Percentiles rank a stretch among this genome's conserved stretches.
These are phyloP conservation scores for Nakazawaea laoshanensis DNA, from an alignment of 805 yeast species.

Conservation along the genomic window DNA sequence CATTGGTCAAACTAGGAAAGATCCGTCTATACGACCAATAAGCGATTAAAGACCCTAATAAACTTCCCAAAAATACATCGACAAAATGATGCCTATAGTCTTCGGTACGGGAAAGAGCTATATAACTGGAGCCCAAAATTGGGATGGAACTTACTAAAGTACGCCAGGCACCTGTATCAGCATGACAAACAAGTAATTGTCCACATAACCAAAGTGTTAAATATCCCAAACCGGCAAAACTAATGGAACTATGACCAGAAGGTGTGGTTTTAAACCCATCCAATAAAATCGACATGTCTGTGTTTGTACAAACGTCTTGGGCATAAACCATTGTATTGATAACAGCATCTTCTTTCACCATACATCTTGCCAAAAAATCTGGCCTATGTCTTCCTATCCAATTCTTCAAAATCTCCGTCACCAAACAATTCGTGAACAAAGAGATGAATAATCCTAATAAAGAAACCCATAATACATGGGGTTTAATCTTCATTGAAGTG, in stretches of 20 bases:
- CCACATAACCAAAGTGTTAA: constrained; percentile 60
- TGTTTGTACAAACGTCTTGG: constrained; percentile 57
- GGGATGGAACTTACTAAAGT: constrained; percentile 46
- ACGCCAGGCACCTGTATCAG: constrained; percentile 56
- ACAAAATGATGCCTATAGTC: constrained; percentile 92
- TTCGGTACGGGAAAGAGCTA: constrained; percentile 81
- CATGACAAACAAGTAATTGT: constrained; percentile 36
- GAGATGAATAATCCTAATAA: constrained; percentile 58
- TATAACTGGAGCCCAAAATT: constrained; percentile 55
- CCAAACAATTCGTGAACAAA: constrained; percentile 46
- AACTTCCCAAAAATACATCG: constrained; percentile 70
- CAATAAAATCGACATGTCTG: constrained; percentile 29
- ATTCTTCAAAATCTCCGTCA: constrained; percentile 71
- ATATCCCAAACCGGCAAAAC: constrained; percentile 63
- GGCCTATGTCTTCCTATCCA: constrained; percentile 90
- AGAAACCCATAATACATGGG: constrained; percentile 56
- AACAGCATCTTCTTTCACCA: constrained; percentile 56
- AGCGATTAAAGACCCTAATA: constrained; percentile 57
- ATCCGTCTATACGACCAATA: constrained; percentile 45
- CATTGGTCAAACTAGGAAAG: constrained; percentile 32
- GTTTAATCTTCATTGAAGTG: constrained; percentile 42
- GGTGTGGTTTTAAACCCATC: constrained; percentile 84
- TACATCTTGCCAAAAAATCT: constrained; percentile 81
- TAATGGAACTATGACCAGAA: constrained; percentile 69
- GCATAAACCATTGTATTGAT: constrained; percentile 46